phyloP scores from a whole-genome alignment of 257 asterid genomes.

The Misopates orontium region DNA sequence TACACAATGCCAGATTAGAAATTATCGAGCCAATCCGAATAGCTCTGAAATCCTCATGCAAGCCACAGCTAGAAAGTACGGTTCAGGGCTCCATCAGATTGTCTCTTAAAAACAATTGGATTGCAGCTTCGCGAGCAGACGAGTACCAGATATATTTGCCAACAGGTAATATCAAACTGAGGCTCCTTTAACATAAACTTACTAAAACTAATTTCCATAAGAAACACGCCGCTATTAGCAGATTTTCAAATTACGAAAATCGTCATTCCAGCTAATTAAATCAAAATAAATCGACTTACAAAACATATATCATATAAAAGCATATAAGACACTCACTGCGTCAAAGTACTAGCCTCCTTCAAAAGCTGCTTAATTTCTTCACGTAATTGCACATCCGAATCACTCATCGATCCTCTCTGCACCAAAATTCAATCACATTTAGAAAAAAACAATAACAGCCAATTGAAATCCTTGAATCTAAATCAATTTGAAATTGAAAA shows the following conservation, averaged over 20 bases:
- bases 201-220: too few relatives aligned
- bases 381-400: constrained; percentile 48
- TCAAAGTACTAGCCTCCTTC: constrained; percentile 71
- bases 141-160: too few relatives aligned
- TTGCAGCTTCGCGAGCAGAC: too few relatives aligned
- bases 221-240: neutral
- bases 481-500: too few relatives aligned
- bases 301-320: neutral
- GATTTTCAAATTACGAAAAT: neutral
- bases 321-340: constrained; percentile 55
- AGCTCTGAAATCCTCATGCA: too few relatives aligned
- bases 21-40: neutral
- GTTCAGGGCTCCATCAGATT: too few relatives aligned
- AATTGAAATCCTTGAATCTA: too few relatives aligned
- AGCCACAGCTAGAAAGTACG: too few relatives aligned
- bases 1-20: neutral
- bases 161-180: too few relatives aligned
- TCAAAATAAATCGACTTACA: neutral
- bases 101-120: too few relatives aligned
- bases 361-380: constrained; percentile 71
- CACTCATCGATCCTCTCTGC: constrained; percentile 53
- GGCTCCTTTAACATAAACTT: too few relatives aligned
- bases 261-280: neutral
- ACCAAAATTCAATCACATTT: neutral
- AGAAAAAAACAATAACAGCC: neutral